Evolutionary conservation across 805 yeast species (phyloP), one percentile per base, ranked within the genome.

Genomic region (Candida sonorensis): DNA sequence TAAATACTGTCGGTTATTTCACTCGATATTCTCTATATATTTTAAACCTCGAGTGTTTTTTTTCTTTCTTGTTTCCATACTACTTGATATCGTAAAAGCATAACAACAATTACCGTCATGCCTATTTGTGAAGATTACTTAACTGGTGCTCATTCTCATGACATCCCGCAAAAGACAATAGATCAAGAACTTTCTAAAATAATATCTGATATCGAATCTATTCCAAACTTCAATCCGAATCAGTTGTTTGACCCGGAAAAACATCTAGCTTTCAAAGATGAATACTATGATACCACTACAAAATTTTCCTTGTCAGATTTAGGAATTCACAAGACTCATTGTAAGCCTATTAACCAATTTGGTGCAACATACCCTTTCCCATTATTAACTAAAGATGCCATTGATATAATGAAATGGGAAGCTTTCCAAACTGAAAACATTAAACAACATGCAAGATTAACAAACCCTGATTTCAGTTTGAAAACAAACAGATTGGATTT

Each of bases 311-410:
- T 64, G 40, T 45, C 44, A 23, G 68, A 62, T 15, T 47, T 64
- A 32, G 56, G 59, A 3, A 62, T 64, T 34, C 39, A 48, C 13
- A 57, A 59, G 44, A 59, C 64, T 2, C 64, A 58, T 34, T 52
- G 51, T 10, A 50, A 51, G 11, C 52, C 59, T 12, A 50, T 59
- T 21, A 48, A 56, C 19, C 55, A 62, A 17, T 51, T 62, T 34
- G 69, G 50, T 22, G 78, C 74, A 15, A 61, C 70, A 23, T 75
- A 64, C 35, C 77, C 81, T 4, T 75, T 75, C 48, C 79, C 78
- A 2, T 51, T 75, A 24, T 67, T 75, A 49, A 68, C 77, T 1
- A 65, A 66, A 26, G 81, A 75, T 42, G 80, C 81, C 1, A 57
- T 72, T 26, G 64, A 65, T 26, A 67, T 75, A 38, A 68, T 75